phyloP scores from a whole-genome alignment of 2,329 filamentous ascomycete species.

The Penicillium brasilianum region DNA sequence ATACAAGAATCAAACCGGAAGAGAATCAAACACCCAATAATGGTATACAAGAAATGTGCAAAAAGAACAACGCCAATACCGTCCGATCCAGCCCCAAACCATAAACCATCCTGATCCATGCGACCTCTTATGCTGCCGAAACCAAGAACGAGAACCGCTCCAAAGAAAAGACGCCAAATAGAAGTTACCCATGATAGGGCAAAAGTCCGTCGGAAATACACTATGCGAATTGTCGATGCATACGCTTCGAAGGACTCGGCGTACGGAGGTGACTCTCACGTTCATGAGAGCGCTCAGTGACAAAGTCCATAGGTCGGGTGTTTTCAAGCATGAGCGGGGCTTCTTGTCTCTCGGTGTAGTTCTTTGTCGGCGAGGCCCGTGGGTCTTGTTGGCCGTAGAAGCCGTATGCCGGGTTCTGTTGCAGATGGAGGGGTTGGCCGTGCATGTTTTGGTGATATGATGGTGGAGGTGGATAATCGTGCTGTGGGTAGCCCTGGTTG shows the following conservation, averaged over 20 bases:
- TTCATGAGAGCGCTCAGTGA: conserved; percentile 39
- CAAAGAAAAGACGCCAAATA: conserved; percentile 1
- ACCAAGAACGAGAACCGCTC: neutral
- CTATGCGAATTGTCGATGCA: conserved; percentile 19
- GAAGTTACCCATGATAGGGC: neutral
- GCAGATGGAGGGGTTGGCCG: conserved; percentile 33
- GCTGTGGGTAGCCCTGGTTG: conserved; percentile 36
- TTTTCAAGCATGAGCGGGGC: conserved; percentile 39
- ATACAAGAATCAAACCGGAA: conserved; percentile 20
- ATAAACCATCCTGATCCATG: neutral
- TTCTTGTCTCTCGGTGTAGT: conserved; percentile 35
- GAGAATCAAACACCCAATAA: conserved; percentile 9
- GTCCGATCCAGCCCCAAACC: neutral
- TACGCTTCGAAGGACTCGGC: conserved; percentile 44
- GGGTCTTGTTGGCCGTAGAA: conserved; percentile 31
- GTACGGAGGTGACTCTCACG: conserved; percentile 41
- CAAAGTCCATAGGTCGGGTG: conserved; percentile 37
- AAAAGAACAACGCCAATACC: conserved; percentile 14
- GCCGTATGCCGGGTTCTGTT: conserved; percentile 35
- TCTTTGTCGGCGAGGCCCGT: conserved; percentile 21
- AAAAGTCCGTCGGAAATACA: conserved; percentile 4
- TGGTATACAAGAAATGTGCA: conserved; percentile 23
- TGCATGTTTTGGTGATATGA: conserved; percentile 23
- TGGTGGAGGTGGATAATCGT: conserved; percentile 31
- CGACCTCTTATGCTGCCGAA: neutral